Base-by-base conservation (phyloP, 2,329 filamentous ascomycete genomes). In the Exophiala sp. region DNA sequence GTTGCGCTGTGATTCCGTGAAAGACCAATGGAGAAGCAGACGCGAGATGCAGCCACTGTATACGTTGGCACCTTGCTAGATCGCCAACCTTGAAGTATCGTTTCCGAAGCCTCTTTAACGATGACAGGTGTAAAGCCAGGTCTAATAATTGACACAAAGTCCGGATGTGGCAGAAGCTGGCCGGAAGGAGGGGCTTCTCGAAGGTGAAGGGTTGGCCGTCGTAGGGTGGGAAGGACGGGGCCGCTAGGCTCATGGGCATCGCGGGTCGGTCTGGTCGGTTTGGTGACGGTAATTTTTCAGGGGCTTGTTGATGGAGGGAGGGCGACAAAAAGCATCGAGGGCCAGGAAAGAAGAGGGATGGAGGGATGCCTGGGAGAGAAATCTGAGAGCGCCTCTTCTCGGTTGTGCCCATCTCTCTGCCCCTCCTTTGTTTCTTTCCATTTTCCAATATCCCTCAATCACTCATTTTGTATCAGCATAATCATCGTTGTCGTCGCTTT, bases 301-400 rank as follows among this genome's bases (percentile, higher is more conserved):
- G 51, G 51, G 45, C 24, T 46, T 33, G 40, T 35, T 35, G 39
- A 52, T 29, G 39, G 46, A 47, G 54, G 32, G 33, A 43, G 18
- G 20, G 46, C 21, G 46, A 50, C 11, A 53, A 36, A 38, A 29
- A 21, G 11, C 77, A 76, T 52, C 69, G 63, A 38, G 72, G 71
- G 57, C 78, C 71, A 52, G 52, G 51, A 48, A 40, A 33, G 54
- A 41, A 14, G 18, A 46, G 35, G 46, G 36, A 14, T 14, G 29
- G 39, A 43, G 34, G 45, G 44, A 39, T 40, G 29, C 42, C 47
- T 50, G 34, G 50, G 18, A 43, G 20, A 46, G 24, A 29, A 5
- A 47, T 52, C 42, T 52, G 34, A 52, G 24, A 34, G 41, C 48
- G 24, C 50, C 40, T 49, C 47, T 48, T 42, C 47, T 46, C 54